Evolutionary conservation across 306 rosid genomes (phyloP), one percentile per base, ranked within the genome.

Genomic region (Vigna angularis): DNA sequence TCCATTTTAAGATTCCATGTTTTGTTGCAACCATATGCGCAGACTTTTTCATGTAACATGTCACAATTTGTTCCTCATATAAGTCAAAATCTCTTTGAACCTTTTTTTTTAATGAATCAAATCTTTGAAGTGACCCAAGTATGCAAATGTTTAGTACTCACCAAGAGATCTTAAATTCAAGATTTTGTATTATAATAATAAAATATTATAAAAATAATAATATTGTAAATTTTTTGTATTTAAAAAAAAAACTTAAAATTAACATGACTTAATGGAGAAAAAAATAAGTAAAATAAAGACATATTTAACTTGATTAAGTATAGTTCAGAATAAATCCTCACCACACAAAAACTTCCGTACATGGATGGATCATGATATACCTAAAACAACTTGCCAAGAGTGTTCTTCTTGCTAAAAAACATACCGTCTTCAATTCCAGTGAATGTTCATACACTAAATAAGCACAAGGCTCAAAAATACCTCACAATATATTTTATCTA

Each of bases 61-160:
- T 34, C 6, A 34, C 38, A 0, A 34, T 34, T 34, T 34, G 1
- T 34, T 34, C 7, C 38, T 7, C 2, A 9, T 17, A 52, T 18
- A 77, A 71, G 66, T 72, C 65, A 34, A 75, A 30, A 65, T 63
- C 67, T 63, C 76, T 36, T 83, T 78, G 66, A 36, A 52, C 55
- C 2, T 38, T n/a, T 51, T 6, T n/a, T n/a, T 6, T n/a, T 22
- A 38, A 18, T 52, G 24, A 52, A 52, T n/a, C 57, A 52, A 52
- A n/a, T n/a, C 12, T 52, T 14, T 51, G 56, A 51, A n/a, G 10
- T 58, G 47, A 28, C 40, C 65, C n/a, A 57, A 24, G 32, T 20
- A 28, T 55, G n/a, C 4, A 8, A 40, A 40, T 40, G 45, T 40
- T 3, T 40, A 8, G 1, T 36, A 36, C 2, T 36, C 2, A 6